Percentiles rank a stretch among this genome's conserved stretches.
Conservation (phyloP, 2,329 filamentous ascomycete genomes). For the Pseudogymnoascus destructans region DNA sequence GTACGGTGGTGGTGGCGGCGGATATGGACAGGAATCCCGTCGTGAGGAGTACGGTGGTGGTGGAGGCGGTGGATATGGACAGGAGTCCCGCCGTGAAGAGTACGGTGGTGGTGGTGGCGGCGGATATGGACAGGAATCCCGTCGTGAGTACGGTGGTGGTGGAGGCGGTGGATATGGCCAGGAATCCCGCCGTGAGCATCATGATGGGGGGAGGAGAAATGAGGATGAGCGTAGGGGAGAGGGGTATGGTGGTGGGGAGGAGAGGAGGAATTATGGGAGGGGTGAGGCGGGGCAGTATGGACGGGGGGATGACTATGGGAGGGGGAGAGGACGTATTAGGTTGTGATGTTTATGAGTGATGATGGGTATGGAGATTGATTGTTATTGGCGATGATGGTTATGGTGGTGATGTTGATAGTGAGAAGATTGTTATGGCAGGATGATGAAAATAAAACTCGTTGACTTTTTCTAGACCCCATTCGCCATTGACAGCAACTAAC, state of each 20-base stretch:
- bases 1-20: conserved; percentile 9
- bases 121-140: not conserved
- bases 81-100: not conserved
- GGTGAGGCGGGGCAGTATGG: too few relatives aligned
- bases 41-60: conserved; percentile 14
- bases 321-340: not conserved
- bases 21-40: not conserved
- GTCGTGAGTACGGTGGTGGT: not conserved
- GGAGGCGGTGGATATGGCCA: not conserved
- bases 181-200: too few relatives aligned
- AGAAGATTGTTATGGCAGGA: not conserved
- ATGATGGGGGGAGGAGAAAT: too few relatives aligned
- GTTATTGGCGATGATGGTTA: not conserved
- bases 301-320: not conserved
- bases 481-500: too few relatives aligned
- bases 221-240: too few relatives aligned
- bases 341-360: not conserved
- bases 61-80: not conserved
- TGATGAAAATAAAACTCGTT: not conserved
- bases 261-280: not conserved
- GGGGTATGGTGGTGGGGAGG: not conserved
- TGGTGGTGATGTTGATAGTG: not conserved
- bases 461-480: conserved; percentile 5
- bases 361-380: not conserved
- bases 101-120: not conserved